A percentile compares a stretch with the other conserved stretches of the same genome.
These are phyloP conservation scores for Escallonia rubra DNA, from an alignment of 129 eudicot genomes.

Conservation along the genomic window DNA sequence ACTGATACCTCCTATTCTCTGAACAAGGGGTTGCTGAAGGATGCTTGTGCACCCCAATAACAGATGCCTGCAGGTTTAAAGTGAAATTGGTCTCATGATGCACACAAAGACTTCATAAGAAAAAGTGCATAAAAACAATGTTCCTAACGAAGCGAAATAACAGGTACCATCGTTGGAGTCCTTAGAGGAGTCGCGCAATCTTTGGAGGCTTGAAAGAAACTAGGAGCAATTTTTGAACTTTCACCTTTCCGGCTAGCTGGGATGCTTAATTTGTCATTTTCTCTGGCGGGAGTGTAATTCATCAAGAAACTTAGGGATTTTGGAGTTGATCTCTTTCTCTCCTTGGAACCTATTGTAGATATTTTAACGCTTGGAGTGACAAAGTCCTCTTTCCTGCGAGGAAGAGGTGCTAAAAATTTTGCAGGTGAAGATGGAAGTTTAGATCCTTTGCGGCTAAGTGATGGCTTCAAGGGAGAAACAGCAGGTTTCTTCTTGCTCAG, in stretches of 20 bases:
- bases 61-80: constrained; percentile 30
- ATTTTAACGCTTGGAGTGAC: constrained; percentile 40
- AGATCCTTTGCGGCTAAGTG: constrained; percentile 16
- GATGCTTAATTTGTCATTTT: constrained; percentile 26
- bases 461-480: constrained; percentile 31
- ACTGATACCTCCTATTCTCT: constrained; percentile 30
- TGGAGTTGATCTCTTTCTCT: constrained; percentile 45
- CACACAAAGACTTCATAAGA: not conserved
- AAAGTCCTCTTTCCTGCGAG: constrained; percentile 50
- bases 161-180: constrained; percentile 49
- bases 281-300: constrained; percentile 41
- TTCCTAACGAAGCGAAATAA: not conserved
- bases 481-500: constrained; percentile 47
- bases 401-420: constrained; percentile 34
- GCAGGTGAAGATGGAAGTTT: constrained; percentile 33
- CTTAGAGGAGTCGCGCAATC: constrained; percentile 46
- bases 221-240: constrained; percentile 22
- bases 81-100: constrained; percentile 5
- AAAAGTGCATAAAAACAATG: not conserved
- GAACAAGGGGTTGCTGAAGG: constrained; percentile 42
- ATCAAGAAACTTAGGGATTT: constrained; percentile 41
- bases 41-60: constrained; percentile 32
- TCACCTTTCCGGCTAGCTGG: constrained; percentile 21
- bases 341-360: constrained; percentile 21
- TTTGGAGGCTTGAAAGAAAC: constrained; percentile 35